Conservation (phyloP, 2,329 filamentous ascomycete genomes). For the Talaromyces funiculosus region DNA sequence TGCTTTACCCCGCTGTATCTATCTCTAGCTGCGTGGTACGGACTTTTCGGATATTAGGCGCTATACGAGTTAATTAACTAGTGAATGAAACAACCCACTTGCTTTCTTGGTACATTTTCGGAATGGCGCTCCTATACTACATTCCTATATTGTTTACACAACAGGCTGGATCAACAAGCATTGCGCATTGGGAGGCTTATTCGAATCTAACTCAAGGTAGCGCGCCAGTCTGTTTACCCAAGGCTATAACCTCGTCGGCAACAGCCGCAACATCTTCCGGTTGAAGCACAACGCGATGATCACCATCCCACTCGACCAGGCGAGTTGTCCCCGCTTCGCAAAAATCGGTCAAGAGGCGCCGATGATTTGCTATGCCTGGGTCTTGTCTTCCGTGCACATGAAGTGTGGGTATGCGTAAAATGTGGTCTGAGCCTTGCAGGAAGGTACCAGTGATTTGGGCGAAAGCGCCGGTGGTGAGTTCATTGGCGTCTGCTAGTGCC, state of each 20-base stretch:
- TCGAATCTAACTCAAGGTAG: background rate
- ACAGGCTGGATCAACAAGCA: background rate
- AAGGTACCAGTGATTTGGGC: slow-evolving; percentile 6
- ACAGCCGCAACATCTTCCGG: slow-evolving; percentile 57
- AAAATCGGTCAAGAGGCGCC: slow-evolving; percentile 53
- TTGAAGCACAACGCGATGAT: slow-evolving; percentile 66
- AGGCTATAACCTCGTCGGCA: slow-evolving; percentile 47
- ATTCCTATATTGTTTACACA: no score
- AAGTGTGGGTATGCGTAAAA: slow-evolving; percentile 55
- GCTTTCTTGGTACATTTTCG: background rate
- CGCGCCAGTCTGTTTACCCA: slow-evolving; percentile 36
- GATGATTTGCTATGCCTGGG: slow-evolving; percentile 55
- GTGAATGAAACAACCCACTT: background rate
- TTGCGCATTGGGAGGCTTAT: background rate
- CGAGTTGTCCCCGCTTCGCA: slow-evolving; percentile 51
- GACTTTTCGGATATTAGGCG: background rate
- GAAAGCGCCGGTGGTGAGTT: slow-evolving; percentile 10
- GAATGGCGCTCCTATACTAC: background rate
- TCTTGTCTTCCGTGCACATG: slow-evolving; percentile 64
- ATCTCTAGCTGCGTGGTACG: background rate
- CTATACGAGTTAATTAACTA: background rate
- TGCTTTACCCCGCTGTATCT: background rate
- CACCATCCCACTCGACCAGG: slow-evolving; percentile 68
- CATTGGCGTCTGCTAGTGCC: slow-evolving; percentile 9
- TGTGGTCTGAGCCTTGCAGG: slow-evolving; percentile 30